These are phyloP conservation scores for Penicillium roqueforti DNA, from an alignment of 495 filamentous ascomycete species.

Conservation along the genomic window DNA sequence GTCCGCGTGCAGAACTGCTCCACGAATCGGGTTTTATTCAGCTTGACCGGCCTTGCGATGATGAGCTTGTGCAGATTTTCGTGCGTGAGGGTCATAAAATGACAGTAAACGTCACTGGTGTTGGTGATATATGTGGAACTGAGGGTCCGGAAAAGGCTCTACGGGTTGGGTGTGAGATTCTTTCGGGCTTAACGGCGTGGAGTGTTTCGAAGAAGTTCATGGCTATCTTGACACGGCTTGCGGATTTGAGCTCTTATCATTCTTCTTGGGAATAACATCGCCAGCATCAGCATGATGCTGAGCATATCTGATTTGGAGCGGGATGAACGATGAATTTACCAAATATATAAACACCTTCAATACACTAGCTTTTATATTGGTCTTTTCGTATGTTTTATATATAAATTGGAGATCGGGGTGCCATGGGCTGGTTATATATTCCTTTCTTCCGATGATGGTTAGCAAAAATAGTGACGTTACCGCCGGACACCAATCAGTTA, in stretches of 20 bases:
- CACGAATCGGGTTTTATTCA: constrained; percentile 39
- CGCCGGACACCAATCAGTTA: too few species aligned
- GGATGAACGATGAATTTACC: background rate
- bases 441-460: too few species aligned
- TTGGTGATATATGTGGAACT: constrained; percentile 45
- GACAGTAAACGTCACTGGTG: constrained; percentile 44
- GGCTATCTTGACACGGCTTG: constrained; percentile 24
- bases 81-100: constrained; percentile 47
- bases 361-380: background rate
- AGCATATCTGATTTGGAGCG: background rate
- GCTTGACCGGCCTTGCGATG: constrained; percentile 50
- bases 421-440: too few species aligned
- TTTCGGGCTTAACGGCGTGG: constrained; percentile 39
- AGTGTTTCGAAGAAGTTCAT: constrained; percentile 33
- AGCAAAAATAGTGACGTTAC: too few species aligned
- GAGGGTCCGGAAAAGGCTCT: constrained; percentile 42
- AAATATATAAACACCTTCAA: too few species aligned
- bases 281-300: background rate
- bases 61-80: constrained; percentile 52
- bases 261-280: background rate
- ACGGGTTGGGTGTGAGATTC: constrained; percentile 38
- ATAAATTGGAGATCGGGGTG: too few species aligned
- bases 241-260: constrained; percentile 1
- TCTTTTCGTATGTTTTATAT: background rate
- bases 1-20: constrained; percentile 8